Evolutionary conservation across 208 protist genomes (phyloP).

Genomic region (Wallacemonas collosoma): DNA sequence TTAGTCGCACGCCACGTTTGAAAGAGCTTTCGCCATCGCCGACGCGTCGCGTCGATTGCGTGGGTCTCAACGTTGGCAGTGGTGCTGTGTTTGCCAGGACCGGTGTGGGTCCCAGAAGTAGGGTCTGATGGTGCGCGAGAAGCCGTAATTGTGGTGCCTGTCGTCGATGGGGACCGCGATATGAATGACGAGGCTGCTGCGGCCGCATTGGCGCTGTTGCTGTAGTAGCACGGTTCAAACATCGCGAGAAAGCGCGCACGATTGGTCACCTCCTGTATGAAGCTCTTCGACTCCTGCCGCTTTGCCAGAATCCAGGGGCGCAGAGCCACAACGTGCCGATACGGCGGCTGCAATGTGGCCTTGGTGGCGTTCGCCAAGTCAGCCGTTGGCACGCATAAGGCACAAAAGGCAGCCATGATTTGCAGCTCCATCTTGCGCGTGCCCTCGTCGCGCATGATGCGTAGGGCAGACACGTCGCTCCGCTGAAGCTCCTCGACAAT

Average conservation of each 20-base stretch:
- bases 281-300: slow-evolving; percentile 68
- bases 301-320: slow-evolving; percentile 78
- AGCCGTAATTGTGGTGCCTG: too few relatives aligned
- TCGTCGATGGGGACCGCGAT: too few relatives aligned
- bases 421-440: slow-evolving; percentile 73
- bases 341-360: slow-evolving; percentile 52
- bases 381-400: slow-evolving; percentile 63
- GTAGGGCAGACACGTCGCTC: slow-evolving; percentile 63
- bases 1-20: slow-evolving; percentile 81
- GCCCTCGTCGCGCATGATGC: slow-evolving; percentile 70
- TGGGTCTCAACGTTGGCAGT: slow-evolving; percentile 21
- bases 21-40: slow-evolving; percentile 82
- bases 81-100: slow-evolving; percentile 7
- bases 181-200: not conserved
- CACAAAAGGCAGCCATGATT: slow-evolving; percentile 85
- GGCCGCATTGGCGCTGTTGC: not conserved
- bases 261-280: slow-evolving; percentile 56
- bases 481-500: slow-evolving; percentile 77
- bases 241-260: slow-evolving; percentile 72
- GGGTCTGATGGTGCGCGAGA: too few relatives aligned
- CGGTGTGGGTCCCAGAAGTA: too few relatives aligned
- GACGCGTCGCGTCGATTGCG: slow-evolving; percentile 3
- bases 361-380: slow-evolving; percentile 43
- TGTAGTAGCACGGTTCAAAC: slow-evolving; percentile 72
- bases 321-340: slow-evolving; percentile 70